These are phyloP conservation scores for Lactarius vividus DNA, from an alignment of 768 basidiomycete genomes.

Conservation along the genomic window DNA sequence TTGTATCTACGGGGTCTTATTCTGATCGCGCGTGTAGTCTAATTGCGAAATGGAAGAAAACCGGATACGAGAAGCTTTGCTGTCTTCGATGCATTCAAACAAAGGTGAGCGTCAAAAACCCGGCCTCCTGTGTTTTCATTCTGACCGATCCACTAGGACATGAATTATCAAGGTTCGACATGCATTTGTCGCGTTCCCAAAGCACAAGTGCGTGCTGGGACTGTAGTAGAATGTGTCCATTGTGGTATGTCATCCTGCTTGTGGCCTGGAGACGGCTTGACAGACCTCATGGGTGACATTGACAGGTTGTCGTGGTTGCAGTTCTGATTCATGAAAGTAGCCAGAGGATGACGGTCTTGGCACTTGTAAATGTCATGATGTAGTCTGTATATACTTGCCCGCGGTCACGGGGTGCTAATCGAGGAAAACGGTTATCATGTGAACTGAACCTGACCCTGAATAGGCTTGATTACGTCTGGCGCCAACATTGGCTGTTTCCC, in stretches of 20 bases:
- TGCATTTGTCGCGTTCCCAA: slow-evolving; percentile 98
- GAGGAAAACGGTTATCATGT: neutral
- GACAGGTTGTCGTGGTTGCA: slow-evolving; percentile 85
- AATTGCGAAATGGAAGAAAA: slow-evolving; percentile 99
- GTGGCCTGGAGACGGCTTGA: slow-evolving; percentile 19
- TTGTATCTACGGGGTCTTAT: neutral
- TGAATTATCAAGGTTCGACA: slow-evolving; percentile 99
- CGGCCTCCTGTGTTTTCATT: neutral
- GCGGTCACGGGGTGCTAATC: neutral
- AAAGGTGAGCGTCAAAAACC: slow-evolving; percentile 46
- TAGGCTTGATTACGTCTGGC: too few relatives aligned
- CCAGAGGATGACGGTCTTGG: neutral
- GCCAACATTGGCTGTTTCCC: neutral
- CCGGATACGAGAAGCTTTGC: slow-evolving; percentile 97
- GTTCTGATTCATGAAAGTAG: slow-evolving; percentile 68
- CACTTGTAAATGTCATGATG: neutral
- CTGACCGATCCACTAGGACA: slow-evolving; percentile 59
- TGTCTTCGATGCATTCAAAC: slow-evolving; percentile 97
- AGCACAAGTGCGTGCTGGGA: slow-evolving; percentile 83
- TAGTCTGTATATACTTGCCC: neutral
- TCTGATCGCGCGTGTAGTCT: slow-evolving; percentile 48
- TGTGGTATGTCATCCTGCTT: slow-evolving; percentile 65
- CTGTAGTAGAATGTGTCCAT: slow-evolving; percentile 93
- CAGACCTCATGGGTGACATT: slow-evolving; percentile 40
- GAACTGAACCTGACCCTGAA: neutral